Percentiles rank a stretch among this genome's conserved stretches.
Evolutionary conservation across 2,329 filamentous ascomycete species (phyloP).

Genomic region (Arachnomyces sp.): DNA sequence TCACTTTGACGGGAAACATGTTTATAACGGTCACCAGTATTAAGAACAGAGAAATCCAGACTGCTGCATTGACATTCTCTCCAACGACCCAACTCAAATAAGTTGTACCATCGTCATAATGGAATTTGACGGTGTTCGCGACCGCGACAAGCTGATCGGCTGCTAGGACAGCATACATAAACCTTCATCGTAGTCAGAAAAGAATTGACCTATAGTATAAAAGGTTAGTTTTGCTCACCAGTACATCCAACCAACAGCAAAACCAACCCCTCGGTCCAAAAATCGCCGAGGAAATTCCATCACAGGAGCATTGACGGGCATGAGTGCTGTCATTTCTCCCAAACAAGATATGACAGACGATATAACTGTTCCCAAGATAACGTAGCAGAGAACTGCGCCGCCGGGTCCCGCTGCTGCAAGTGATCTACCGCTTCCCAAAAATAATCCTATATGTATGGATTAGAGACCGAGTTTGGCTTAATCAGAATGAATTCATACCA

Average conservation of each 20-base stretch:
- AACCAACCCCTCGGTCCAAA: slow-evolving; percentile 38
- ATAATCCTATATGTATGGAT: slow-evolving; percentile 23
- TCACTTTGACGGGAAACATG: slow-evolving; percentile 26
- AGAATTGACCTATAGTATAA: background rate
- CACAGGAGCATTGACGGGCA: slow-evolving; percentile 34
- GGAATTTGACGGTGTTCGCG: slow-evolving; percentile 36
- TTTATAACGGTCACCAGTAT: slow-evolving; percentile 28
- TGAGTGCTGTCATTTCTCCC: slow-evolving; percentile 37
- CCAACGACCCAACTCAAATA: slow-evolving; percentile 23
- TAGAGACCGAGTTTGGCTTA: background rate
- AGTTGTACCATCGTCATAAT: slow-evolving; percentile 25
- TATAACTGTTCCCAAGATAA: slow-evolving; percentile 38
- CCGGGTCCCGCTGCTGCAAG: slow-evolving; percentile 36
- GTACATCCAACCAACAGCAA: slow-evolving; percentile 40
- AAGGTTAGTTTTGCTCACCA: slow-evolving; percentile 23
- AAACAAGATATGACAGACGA: slow-evolving; percentile 38
- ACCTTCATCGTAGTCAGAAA: slow-evolving; percentile 15
- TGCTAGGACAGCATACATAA: slow-evolving; percentile 24
- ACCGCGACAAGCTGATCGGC: slow-evolving; percentile 33
- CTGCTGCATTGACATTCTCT: slow-evolving; percentile 26
- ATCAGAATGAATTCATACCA: slow-evolving; percentile 17
- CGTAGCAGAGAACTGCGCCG: slow-evolving; percentile 33
- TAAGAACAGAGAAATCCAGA: slow-evolving; percentile 31
- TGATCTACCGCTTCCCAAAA: slow-evolving; percentile 34
- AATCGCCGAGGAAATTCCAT: slow-evolving; percentile 35